Evolutionary conservation across 106 monocot species (phyloP), one percentile per base, ranked within the genome.

Genomic region (Cymbidium sinense): DNA sequence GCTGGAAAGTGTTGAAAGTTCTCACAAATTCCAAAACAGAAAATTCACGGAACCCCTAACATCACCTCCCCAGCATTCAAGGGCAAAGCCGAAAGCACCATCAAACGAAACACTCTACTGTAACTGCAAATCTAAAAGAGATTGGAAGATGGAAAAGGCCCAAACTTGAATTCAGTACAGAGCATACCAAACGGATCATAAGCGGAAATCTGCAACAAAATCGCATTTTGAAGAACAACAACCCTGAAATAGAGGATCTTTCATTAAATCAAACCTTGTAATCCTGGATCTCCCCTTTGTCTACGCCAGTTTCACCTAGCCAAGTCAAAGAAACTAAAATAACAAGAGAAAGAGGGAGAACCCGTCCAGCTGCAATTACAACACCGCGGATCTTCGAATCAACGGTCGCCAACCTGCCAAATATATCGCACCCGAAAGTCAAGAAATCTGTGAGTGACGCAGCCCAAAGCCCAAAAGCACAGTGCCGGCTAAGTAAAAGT

Each of bases 11-110:
- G 34, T 15, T 12, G 17, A 69, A 69, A 69, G 29, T 12, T 69
- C 69, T 17, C 18, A 69, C 69, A 29, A 37, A 37, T 39, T 39
- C 71, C 71, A 36, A 11, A 10, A 21, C 71, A 33, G 25, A 34
- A 34, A 70, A 15, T 19, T 70, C 3, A 39, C 17, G 8, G n/a
- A 21, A 7, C 37, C 71, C n/a, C 5, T 20, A 36, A 37, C n/a
- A 39, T 71, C 71, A 37, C 71, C 34, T 39, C 71, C 71, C 71
- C 17, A 34, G 71, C 37, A 71, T 39, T 71, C 37, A 71, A 71
- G 7, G 39, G 37, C 71, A 37, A 69, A 7, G 19, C 19, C 71
- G 0, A 71, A 39, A 71, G 36, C 20, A 71, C 39, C 71, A 39
- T 13, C n/a, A 39, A n/a, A 8, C 30, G 30, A 30, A 58, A n/a